These are phyloP conservation scores for Exserohilum turcica DNA, from an alignment of 2,329 filamentous ascomycete species.

Conservation along the genomic window DNA sequence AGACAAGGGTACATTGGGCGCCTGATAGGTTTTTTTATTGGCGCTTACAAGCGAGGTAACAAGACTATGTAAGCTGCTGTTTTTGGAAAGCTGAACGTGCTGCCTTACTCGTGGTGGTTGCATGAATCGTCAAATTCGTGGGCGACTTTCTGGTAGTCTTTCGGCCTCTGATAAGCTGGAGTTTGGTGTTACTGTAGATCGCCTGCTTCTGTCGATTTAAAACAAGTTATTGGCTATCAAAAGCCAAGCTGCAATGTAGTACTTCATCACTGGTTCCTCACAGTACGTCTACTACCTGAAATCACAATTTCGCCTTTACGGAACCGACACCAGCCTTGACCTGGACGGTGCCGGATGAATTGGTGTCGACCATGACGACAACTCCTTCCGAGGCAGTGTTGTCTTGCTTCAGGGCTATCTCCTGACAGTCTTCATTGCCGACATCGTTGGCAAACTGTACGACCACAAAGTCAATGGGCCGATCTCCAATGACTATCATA, in stretches of 20 bases:
- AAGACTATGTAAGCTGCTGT: too few species aligned
- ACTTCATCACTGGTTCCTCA: background rate
- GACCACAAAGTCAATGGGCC: constrained; percentile 77
- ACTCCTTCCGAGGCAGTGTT: constrained; percentile 38
- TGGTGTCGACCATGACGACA: constrained; percentile 42
- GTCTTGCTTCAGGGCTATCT: constrained; percentile 59
- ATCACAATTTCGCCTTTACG: constrained; percentile 38
- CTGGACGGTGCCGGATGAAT: constrained; percentile 39
- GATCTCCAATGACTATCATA: constrained; percentile 81
- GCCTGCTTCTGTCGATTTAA: background rate
- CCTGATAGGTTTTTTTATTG: background rate
- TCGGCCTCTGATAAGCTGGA: background rate
- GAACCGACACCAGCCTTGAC: constrained; percentile 44
- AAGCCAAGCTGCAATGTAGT: background rate
- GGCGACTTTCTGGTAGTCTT: background rate
- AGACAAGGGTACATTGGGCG: background rate
- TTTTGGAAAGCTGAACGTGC: too few species aligned
- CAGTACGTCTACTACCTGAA: background rate
- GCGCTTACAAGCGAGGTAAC: constrained; percentile 5
- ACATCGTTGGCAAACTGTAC: constrained; percentile 88
- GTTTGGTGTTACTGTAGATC: background rate
- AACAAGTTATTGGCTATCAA: background rate
- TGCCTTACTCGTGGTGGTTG: too few species aligned
- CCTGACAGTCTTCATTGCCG: constrained; percentile 83
- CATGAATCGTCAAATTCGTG: background rate